These are phyloP conservation scores for Botrytis byssoidea DNA, from an alignment of 2,329 filamentous ascomycete species.

Conservation along the genomic window DNA sequence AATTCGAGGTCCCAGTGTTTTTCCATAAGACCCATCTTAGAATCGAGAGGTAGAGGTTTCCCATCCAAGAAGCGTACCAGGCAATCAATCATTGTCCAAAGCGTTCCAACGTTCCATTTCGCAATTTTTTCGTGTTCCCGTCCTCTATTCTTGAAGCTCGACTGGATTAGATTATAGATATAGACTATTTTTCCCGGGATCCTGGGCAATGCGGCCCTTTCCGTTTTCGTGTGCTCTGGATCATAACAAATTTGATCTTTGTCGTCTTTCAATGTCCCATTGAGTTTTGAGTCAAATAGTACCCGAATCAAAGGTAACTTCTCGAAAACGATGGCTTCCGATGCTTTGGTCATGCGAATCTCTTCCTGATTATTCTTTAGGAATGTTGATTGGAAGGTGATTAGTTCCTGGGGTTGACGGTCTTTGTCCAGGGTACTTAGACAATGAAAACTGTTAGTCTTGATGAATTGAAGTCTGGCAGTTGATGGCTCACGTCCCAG, in stretches of 20 bases:
- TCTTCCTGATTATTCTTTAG: not conserved
- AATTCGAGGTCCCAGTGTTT: not conserved
- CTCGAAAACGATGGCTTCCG: not conserved
- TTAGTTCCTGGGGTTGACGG: not conserved
- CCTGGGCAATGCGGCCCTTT: not conserved
- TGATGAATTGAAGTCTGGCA: fast-evolving
- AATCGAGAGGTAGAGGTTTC: not conserved
- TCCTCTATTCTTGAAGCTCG: not conserved
- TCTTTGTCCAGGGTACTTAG: not conserved
- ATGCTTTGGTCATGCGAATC: not conserved
- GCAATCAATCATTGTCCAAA: constrained; percentile 1
- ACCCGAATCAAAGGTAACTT: not conserved
- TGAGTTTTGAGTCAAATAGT: not conserved
- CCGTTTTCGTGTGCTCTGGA: not conserved
- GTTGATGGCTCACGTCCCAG: not conserved
- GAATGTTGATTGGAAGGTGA: not conserved
- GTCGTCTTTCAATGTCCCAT: not conserved
- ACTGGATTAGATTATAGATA: not conserved
- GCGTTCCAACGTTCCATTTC: not conserved
- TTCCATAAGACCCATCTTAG: not conserved
- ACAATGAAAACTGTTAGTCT: not conserved
- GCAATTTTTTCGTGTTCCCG: not conserved
- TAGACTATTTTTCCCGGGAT: not conserved
- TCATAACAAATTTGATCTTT: not conserved
- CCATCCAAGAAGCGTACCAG: not conserved